Conservation (phyloP, 495 filamentous ascomycete genomes). For the Neurospora hispaniola region DNA sequence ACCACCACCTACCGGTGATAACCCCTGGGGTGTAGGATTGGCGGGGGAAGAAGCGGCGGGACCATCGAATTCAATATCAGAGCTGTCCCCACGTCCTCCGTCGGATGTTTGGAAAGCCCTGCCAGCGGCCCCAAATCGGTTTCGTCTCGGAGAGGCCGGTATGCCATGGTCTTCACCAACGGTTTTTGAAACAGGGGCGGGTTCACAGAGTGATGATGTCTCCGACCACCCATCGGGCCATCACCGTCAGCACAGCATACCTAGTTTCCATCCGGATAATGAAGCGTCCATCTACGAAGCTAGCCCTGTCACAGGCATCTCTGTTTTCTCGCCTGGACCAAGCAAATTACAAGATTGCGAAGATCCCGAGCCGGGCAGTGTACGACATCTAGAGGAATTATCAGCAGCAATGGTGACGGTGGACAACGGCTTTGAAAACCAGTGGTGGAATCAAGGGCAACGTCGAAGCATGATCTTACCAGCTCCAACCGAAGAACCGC, state of each 20-base stretch:
- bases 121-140: slow-evolving; percentile 29
- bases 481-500: not conserved
- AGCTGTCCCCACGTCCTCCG: not conserved
- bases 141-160: slow-evolving; percentile 34
- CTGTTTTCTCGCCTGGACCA: slow-evolving; percentile 18
- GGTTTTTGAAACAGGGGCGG: slow-evolving; percentile 13
- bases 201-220: slow-evolving; percentile 8
- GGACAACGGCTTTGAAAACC: slow-evolving; percentile 42
- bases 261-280: not conserved
- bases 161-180: slow-evolving; percentile 33
- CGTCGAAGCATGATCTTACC: slow-evolving; percentile 13
- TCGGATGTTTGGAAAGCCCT: slow-evolving; percentile 25
- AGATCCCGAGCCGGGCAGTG: slow-evolving; percentile 12
- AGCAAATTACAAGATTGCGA: not conserved
- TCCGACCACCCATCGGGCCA: not conserved
- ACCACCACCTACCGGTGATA: slow-evolving; percentile 33
- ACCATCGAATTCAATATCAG: not conserved
- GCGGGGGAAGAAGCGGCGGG: not conserved
- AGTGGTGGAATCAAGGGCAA: slow-evolving; percentile 38
- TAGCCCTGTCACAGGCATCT: slow-evolving; percentile 15
- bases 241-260: slow-evolving; percentile 1
- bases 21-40: slow-evolving; percentile 30
- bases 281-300: slow-evolving; percentile 8
- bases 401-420: slow-evolving; percentile 47
- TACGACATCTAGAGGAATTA: slow-evolving; percentile 35